Evolutionary conservation across 1,284 basidiomycete species (phyloP).

Genomic region (Rhodofomes roseus): DNA sequence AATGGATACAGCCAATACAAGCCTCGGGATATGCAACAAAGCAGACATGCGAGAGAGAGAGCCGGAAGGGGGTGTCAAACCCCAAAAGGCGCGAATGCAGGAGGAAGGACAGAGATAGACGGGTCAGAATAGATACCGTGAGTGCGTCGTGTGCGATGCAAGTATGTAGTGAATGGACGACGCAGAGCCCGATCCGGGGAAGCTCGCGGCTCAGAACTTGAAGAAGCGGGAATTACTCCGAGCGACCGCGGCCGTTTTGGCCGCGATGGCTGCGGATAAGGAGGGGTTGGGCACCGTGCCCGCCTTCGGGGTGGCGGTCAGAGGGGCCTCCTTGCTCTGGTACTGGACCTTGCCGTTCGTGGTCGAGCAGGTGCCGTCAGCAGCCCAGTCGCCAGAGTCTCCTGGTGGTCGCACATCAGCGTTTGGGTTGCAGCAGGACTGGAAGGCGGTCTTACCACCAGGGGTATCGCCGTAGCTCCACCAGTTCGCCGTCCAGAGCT

Average conservation of each 20-base stretch:
- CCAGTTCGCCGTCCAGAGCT: constrained; percentile 56
- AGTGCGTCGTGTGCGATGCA: neutral
- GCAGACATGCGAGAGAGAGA: neutral
- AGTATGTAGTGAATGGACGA: neutral
- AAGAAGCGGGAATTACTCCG: constrained; percentile 11
- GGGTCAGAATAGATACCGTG: neutral
- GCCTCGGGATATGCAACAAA: neutral
- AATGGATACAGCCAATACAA: neutral
- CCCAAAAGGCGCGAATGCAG: neutral
- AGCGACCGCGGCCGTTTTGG: neutral
- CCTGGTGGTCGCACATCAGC: constrained; percentile 12
- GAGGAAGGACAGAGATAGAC: neutral
- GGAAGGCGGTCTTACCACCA: constrained; percentile 31
- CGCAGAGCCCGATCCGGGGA: too few species aligned
- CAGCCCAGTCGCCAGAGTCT: constrained; percentile 35
- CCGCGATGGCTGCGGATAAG: constrained; percentile 5
- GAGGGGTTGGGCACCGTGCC: constrained; percentile 7
- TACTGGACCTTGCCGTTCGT: constrained; percentile 15
- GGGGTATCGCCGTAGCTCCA: constrained; percentile 48
- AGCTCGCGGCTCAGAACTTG: neutral
- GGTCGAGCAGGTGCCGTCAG: constrained; percentile 34
- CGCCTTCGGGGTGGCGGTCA: constrained; percentile 8
- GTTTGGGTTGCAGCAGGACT: neutral
- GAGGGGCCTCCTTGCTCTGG: constrained; percentile 21
- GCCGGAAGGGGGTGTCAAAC: neutral